Evolutionary conservation across 257 asterid species (phyloP).

Genomic region (Fraxinus pennsylvanica): DNA sequence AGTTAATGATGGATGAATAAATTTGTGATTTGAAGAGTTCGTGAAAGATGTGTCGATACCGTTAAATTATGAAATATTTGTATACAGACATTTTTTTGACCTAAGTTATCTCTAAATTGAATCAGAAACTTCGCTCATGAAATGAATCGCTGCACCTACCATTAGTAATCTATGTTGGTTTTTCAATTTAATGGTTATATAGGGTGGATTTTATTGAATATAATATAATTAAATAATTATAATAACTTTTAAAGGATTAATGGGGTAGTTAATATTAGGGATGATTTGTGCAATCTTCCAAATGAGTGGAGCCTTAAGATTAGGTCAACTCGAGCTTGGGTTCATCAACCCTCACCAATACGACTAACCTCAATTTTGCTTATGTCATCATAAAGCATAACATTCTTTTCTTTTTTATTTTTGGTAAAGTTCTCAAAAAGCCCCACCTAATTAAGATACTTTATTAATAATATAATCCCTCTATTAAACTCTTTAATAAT

Average conservation of each 20-base stretch:
- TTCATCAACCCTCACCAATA: slow-evolving; percentile 25
- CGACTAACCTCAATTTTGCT: slow-evolving; percentile 11
- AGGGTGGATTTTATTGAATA: not conserved
- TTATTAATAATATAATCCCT: too few species aligned
- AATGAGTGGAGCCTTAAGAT: slow-evolving; percentile 1
- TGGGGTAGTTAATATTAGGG: slow-evolving; percentile 39
- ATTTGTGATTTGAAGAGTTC: too few species aligned
- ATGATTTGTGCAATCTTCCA: slow-evolving; percentile 6
- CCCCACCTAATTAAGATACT: not conserved
- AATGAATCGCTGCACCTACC: too few species aligned
- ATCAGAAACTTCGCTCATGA: too few species aligned
- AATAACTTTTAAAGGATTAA: slow-evolving; percentile 9
- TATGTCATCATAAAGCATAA: slow-evolving; percentile 1
- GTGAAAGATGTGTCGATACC: too few species aligned
- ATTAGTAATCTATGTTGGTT: too few species aligned
- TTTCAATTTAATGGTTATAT: not conserved
- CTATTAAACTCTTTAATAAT: too few species aligned
- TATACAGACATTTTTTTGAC: too few species aligned
- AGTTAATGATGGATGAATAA: too few species aligned
- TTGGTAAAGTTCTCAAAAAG: not conserved
- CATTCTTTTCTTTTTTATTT: not conserved
- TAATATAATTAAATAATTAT: not conserved
- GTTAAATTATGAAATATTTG: too few species aligned
- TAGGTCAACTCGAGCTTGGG: slow-evolving; percentile 6
- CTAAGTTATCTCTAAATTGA: too few species aligned